phyloP scores from a whole-genome alignment of 2,329 filamentous ascomycete genomes.

The Sporothrix pseudoabietina region DNA sequence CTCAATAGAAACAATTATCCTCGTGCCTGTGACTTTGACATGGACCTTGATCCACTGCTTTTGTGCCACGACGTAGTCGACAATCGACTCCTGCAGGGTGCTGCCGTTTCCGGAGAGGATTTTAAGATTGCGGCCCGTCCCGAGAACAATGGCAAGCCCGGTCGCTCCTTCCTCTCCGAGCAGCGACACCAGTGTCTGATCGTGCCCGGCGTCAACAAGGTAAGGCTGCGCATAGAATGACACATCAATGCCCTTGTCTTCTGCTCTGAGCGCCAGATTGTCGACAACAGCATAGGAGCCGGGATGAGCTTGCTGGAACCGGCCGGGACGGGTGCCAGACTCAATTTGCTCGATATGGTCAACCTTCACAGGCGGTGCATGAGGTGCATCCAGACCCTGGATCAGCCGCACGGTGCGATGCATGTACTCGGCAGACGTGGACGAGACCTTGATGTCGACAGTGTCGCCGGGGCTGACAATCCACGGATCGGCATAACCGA shows the following conservation, averaged over 20 bases:
- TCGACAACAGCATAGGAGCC: neutral
- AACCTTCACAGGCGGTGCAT: neutral
- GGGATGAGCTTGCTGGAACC: neutral
- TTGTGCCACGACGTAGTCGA: neutral
- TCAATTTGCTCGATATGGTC: neutral
- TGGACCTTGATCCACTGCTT: neutral
- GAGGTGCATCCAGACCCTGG: neutral
- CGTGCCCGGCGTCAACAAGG: neutral
- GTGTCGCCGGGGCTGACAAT: conserved; percentile 22
- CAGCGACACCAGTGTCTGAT: neutral
- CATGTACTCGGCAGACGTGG: neutral
- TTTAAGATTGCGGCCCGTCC: neutral
- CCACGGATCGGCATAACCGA: conserved; percentile 25
- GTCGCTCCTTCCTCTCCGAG: neutral
- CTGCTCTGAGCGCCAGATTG: neutral
- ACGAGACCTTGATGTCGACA: conserved; percentile 9
- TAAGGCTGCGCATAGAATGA: neutral
- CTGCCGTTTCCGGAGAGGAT: neutral
- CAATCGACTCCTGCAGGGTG: neutral
- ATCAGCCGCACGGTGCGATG: neutral
- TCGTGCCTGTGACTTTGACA: neutral
- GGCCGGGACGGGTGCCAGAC: neutral
- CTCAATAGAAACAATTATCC: neutral
- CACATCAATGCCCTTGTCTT: neutral
- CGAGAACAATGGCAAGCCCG: neutral